Evolutionary conservation across 108 stramenopile species (phyloP).

Genomic region (Cyclotella cryptica): DNA sequence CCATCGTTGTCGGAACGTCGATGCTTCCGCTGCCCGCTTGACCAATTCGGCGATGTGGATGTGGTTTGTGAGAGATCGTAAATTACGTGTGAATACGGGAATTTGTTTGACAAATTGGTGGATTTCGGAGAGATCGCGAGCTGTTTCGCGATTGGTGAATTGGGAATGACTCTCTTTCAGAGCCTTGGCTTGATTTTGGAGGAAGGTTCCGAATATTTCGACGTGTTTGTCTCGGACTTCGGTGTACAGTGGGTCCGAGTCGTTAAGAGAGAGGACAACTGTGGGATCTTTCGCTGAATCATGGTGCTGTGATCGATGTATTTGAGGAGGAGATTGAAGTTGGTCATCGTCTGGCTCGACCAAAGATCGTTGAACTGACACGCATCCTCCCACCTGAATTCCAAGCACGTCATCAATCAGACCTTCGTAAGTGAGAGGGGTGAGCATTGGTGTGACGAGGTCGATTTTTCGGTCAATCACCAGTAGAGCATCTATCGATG

Average conservation of each 20-base stretch:
- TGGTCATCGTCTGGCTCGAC: conserved; percentile 76
- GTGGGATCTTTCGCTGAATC: conserved; percentile 23
- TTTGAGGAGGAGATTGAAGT: conserved; percentile 24
- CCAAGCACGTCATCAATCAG: conserved; percentile 93
- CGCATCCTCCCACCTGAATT: conserved; percentile 76
- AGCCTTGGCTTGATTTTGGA: conserved; percentile 94
- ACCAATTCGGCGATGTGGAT: conserved; percentile 95
- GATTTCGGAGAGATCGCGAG: conserved; percentile 93
- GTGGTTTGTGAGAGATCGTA: conserved; percentile 90
- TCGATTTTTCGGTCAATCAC: conserved; percentile 93
- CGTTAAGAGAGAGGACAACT: conserved; percentile 70
- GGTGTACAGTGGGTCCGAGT: conserved; percentile 89
- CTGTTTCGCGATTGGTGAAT: conserved; percentile 90
- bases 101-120: conserved; percentile 99
- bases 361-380: conserved; percentile 43
- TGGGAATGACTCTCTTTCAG: conserved; percentile 88
- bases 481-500: conserved; percentile 80
- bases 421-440: conserved; percentile 97
- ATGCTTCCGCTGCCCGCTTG: conserved; percentile 82
- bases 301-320: not conserved
- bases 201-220: conserved; percentile 92
- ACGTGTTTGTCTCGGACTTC: conserved; percentile 95
- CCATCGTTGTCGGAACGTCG: conserved; percentile 91
- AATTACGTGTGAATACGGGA: conserved; percentile 75
- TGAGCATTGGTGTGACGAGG: conserved; percentile 92